Percentiles rank a stretch among this genome's conserved stretches.
These are phyloP conservation scores for Aphanomyces euteiches DNA, from an alignment of 352 stramenopile species.

Conservation along the genomic window DNA sequence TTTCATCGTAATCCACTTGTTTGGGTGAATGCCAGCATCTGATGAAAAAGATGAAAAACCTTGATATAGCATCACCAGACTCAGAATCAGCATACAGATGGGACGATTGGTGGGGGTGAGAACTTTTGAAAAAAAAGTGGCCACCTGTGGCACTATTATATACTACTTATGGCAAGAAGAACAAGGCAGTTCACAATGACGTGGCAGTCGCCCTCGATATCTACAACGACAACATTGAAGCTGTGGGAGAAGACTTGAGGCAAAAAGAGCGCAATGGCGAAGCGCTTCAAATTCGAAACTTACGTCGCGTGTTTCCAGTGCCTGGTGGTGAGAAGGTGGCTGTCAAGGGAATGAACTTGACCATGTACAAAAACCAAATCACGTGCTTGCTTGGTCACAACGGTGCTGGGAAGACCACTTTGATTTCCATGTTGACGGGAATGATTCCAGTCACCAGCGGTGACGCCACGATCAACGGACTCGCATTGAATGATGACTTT, in stretches of 20 bases:
- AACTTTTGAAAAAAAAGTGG: too few species aligned
- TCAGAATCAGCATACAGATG: too few species aligned
- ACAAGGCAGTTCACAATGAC: slow-evolving; percentile 23
- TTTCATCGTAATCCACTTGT: too few species aligned
- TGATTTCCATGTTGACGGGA: slow-evolving; percentile 72
- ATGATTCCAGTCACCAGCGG: slow-evolving; percentile 46
- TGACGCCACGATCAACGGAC: slow-evolving; percentile 76
- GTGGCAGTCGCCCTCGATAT: slow-evolving; percentile 24
- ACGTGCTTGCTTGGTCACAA: slow-evolving; percentile 75
- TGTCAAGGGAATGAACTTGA: slow-evolving; percentile 76
- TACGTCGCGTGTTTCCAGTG: slow-evolving; percentile 78
- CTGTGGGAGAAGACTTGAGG: slow-evolving; percentile 42
- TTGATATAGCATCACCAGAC: too few species aligned
- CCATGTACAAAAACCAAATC: slow-evolving; percentile 69
- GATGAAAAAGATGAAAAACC: too few species aligned
- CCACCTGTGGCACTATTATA: too few species aligned
- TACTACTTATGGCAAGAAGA: slow-evolving; percentile 10
- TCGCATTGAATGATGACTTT: slow-evolving; percentile 75
- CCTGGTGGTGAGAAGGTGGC: slow-evolving; percentile 79
- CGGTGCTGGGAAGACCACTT: slow-evolving; percentile 68
- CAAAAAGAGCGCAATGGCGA: slow-evolving; percentile 51
- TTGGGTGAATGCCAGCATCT: too few species aligned
- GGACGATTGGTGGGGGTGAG: too few species aligned
- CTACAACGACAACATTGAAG: slow-evolving; percentile 34
- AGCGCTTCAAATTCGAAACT: slow-evolving; percentile 47